phyloP scores from a whole-genome alignment of 2,329 filamentous ascomycete species.

The Talaromyces sp. region DNA sequence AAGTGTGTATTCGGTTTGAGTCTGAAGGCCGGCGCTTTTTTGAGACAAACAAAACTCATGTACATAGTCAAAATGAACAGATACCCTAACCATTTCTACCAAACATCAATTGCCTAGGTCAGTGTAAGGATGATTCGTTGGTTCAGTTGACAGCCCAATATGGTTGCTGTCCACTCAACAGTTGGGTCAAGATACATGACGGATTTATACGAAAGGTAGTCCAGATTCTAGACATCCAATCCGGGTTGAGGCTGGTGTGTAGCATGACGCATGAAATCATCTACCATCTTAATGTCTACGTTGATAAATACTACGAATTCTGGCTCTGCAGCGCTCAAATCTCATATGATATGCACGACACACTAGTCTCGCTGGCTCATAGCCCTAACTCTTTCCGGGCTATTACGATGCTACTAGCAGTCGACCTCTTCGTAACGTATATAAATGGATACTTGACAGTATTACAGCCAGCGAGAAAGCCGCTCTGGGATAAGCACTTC shows the following conservation, averaged over 20 bases:
- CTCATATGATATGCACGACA: conserved; percentile 24
- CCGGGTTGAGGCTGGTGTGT: conserved; percentile 28
- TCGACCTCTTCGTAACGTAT: conserved; percentile 33
- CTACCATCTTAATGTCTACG: conserved; percentile 22
- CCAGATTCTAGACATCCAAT: conserved; percentile 30
- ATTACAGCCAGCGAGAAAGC: conserved; percentile 30
- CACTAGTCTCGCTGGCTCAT: conserved; percentile 25
- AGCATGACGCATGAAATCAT: conserved; percentile 25
- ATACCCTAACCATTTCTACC: not conserved
- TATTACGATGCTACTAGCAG: conserved; percentile 21
- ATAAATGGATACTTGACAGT: conserved; percentile 30
- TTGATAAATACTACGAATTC: conserved; percentile 27
- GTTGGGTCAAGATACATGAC: conserved; percentile 4
- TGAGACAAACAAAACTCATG: not conserved
- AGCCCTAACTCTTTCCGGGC: conserved; percentile 24
- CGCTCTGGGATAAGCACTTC: conserved; percentile 37
- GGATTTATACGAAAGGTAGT: conserved; percentile 4
- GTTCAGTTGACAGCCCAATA: not conserved
- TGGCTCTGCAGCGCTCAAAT: conserved; percentile 22
- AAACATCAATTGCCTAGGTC: not conserved
- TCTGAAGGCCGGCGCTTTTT: not conserved
- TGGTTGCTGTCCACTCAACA: not conserved
- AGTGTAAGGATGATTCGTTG: not conserved
- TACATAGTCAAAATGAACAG: conserved; percentile 8
- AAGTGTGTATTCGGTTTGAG: not conserved